A percentile compares a stretch with the other conserved stretches of the same genome.
Evolutionary conservation across 345 rosid genomes (phyloP).

Genomic region (Nasturtium officinale): DNA sequence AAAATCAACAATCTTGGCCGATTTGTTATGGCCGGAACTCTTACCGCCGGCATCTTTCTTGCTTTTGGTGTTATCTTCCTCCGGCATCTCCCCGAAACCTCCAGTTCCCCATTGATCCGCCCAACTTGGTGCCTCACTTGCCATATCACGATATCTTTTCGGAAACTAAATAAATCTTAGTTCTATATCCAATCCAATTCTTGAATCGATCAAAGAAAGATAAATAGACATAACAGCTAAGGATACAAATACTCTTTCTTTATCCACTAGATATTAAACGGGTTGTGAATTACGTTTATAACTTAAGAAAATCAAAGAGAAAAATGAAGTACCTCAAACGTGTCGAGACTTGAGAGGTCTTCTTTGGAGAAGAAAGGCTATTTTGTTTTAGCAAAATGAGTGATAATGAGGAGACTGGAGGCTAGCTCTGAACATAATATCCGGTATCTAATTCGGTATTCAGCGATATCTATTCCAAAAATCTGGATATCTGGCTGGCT

Average conservation of each 20-base stretch:
- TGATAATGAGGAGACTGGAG: conserved; percentile 16
- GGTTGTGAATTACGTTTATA: neutral
- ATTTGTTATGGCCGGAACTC: conserved; percentile 42
- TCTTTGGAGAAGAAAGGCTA: conserved; percentile 28
- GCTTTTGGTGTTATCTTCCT: conserved; percentile 44
- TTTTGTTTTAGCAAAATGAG: conserved; percentile 25
- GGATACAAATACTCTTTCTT: neutral
- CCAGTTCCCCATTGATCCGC: conserved; percentile 97
- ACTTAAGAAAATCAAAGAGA: conserved; percentile 1
- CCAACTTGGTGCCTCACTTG: conserved; percentile 82
- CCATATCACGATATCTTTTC: conserved; percentile 45
- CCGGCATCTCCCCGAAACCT: conserved; percentile 58
- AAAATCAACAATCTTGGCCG: conserved; percentile 44
- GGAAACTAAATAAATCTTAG: neutral
- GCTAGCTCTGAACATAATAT: too few relatives aligned
- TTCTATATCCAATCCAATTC: neutral
- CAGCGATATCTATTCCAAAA: too few relatives aligned
- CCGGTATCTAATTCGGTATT: too few relatives aligned
- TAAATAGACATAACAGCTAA: conserved; percentile 1
- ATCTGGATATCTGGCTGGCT: too few relatives aligned
- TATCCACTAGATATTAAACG: neutral
- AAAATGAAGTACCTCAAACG: neutral
- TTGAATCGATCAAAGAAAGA: neutral
- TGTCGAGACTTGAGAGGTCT: conserved; percentile 16
- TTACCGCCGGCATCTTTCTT: conserved; percentile 41